Evolutionary conservation across 306 rosid species (phyloP).

Genomic region (Comarum palustre): DNA sequence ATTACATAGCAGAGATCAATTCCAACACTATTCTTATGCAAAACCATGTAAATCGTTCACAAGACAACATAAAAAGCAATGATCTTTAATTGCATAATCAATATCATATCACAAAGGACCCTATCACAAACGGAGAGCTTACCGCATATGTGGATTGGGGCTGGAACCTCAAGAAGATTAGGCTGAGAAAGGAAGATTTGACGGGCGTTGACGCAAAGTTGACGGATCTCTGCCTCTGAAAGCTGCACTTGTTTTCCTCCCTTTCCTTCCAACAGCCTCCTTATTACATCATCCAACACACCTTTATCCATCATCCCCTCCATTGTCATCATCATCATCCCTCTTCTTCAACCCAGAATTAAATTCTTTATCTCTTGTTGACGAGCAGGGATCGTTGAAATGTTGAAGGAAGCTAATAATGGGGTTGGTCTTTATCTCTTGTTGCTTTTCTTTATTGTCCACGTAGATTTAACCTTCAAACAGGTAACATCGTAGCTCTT

Average conservation of each 20-base stretch:
- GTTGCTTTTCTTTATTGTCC: not conserved
- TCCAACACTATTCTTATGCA: not conserved
- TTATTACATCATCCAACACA: conserved; percentile 70
- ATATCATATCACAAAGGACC: not conserved
- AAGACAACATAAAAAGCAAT: not conserved
- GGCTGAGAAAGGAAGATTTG: conserved; percentile 93
- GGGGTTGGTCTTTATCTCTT: conserved; percentile 13
- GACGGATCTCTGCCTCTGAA: conserved; percentile 95
- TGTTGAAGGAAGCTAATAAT: not conserved
- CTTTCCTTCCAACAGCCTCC: conserved; percentile 77
- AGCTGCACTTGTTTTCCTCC: conserved; percentile 93
- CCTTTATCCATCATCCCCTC: conserved; percentile 79
- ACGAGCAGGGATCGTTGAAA: not conserved
- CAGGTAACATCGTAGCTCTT: too few relatives aligned
- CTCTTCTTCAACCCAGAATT: conserved; percentile 4
- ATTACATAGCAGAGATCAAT: conserved; percentile 6
- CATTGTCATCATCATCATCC: conserved; percentile 71
- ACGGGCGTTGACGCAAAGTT: conserved; percentile 88
- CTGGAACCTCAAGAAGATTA: conserved; percentile 59
- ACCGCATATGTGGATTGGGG: conserved; percentile 89
- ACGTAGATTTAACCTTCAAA: too few relatives aligned
- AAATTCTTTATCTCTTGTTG: not conserved
- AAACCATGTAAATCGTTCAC: conserved; percentile 4
- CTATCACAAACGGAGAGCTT: conserved; percentile 20
- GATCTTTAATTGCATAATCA: not conserved